Evolutionary conservation across 164 flowering plant genomes (phyloP), one percentile per base, ranked within the genome.

Genomic region (Chloranthus sessilifolius): DNA sequence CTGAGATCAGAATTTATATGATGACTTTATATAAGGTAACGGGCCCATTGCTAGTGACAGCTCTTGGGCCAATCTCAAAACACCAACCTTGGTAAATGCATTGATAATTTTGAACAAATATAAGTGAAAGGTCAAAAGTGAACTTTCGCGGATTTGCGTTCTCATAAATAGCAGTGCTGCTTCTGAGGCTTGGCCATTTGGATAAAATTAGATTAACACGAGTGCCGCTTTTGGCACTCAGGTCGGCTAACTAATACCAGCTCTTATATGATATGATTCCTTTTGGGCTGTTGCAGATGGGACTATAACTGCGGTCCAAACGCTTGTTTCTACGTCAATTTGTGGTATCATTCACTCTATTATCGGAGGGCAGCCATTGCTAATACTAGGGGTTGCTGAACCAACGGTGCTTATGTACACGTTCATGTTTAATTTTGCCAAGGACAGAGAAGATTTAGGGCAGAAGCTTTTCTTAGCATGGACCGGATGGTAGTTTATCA

Each of bases 351-450:
- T 92, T 56, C 99, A 92, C 72, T 85, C 99, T 5, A 67, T 92
- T 40, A 24, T 92, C 60, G 99, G 99, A 37, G 99, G 99, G n/a
- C 99, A 92, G 67, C 99, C 99, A 21, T 65, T 92, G 30, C 83
- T 92, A n/a, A 88, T 92, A 59, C 82, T 92, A 22, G 99, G 99
- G 2, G 99, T 92, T 24, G 99, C 99, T 9, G 97, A 92, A 62
- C 99, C 99, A 43, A 92, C 99, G 0, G 97, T 92, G 8, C 64
- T 92, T 46, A 92, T 92, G 99, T 92, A 92, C 68, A 92, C 91
- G 7, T 92, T 86, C 61, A 84, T 92, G 97, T 88, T 74, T 69
- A 45, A 86, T 63, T 92, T 92, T 69, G 97, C 73, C 0, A 88
- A 88, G 65, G 95, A 84, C 55, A 61, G 89, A 36, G 65, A 66